phyloP scores from a whole-genome alignment of 169 alveolate species.

The Plasmodium cynomolgi region DNA sequence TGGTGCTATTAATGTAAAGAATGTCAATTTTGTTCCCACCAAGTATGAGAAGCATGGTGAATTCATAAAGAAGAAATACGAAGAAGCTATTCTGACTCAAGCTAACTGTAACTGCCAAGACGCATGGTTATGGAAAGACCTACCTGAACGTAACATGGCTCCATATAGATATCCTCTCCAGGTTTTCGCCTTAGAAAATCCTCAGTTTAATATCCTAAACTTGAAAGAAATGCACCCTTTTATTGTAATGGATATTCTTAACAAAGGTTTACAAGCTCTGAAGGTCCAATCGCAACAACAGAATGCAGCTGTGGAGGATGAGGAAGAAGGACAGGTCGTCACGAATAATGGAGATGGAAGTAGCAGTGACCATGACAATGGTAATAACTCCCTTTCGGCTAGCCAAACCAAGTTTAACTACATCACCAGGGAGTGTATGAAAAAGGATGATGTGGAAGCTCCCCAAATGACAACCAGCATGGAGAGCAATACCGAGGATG shows the following conservation, averaged over 20 bases:
- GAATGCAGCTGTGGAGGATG: background rate
- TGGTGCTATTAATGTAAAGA: constrained; percentile 33
- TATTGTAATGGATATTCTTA: constrained; percentile 11
- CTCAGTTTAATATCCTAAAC: constrained; percentile 26
- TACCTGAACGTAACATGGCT: constrained; percentile 37
- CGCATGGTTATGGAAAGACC: constrained; percentile 59
- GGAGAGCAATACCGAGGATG: background rate
- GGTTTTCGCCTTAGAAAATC: constrained; percentile 50
- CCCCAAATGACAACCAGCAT: background rate
- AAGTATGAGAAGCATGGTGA: constrained; percentile 36
- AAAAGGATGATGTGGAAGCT: background rate
- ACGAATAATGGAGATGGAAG: background rate
- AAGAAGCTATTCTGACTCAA: constrained; percentile 35
- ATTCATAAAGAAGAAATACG: constrained; percentile 20
- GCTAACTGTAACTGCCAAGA: constrained; percentile 29
- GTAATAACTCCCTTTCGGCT: background rate
- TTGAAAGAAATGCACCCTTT: constrained; percentile 45
- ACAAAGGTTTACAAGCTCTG: constrained; percentile 39
- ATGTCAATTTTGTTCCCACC: constrained; percentile 1
- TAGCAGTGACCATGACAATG: background rate
- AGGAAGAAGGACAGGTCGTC: background rate
- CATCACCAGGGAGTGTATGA: background rate
- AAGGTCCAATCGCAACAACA: background rate
- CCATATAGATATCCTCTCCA: constrained; percentile 39
- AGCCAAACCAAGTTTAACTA: background rate